phyloP scores from a whole-genome alignment of 768 basidiomycete species.

The Leucocoprinus sp. region DNA sequence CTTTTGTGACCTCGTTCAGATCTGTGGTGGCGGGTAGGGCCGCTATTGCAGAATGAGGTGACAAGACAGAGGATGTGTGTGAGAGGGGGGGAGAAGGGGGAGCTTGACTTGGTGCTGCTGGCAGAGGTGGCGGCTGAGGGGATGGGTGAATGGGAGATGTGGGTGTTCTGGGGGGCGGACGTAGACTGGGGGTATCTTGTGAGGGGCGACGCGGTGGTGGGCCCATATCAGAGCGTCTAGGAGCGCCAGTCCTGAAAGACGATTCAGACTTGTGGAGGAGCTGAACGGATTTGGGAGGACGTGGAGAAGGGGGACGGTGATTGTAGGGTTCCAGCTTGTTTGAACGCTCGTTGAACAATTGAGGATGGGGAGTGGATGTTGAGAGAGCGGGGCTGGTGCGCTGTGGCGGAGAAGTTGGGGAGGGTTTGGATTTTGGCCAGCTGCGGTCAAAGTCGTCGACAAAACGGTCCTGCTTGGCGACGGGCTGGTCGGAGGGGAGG shows the following conservation, averaged over 20 bases:
- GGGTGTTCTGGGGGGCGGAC: conserved; percentile 41
- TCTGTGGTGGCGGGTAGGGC: conserved; percentile 29
- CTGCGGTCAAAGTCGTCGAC: conserved; percentile 93
- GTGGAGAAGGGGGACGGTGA: conserved; percentile 38
- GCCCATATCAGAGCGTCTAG: conserved; percentile 40
- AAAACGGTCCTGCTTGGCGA: conserved; percentile 83
- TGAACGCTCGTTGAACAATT: conserved; percentile 92
- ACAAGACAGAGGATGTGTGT: conserved; percentile 28
- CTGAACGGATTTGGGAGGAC: too few relatives aligned
- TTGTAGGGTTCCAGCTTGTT: conserved; percentile 84
- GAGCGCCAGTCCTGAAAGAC: conserved; percentile 25
- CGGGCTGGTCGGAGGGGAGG: conserved; percentile 30
- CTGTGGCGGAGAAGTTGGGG: conserved; percentile 31
- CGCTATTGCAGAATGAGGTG: conserved; percentile 25
- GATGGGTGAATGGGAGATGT: conserved; percentile 24
- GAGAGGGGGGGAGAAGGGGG: conserved; percentile 39
- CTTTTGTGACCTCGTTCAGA: conserved; percentile 61
- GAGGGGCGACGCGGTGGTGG: conserved; percentile 36
- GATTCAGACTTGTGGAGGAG: too few relatives aligned
- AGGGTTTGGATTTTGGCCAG: conserved; percentile 73
- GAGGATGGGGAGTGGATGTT: conserved; percentile 14
- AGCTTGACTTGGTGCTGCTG: conserved; percentile 21
- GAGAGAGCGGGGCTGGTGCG: conserved; percentile 20
- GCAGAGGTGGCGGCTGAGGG: conserved; percentile 26
- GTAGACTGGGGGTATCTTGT: conserved; percentile 36